Percentiles rank a stretch among this genome's conserved stretches.
phyloP scores from a whole-genome alignment of 2,329 filamentous ascomycete species.

The Colletotrichum viniferum region DNA sequence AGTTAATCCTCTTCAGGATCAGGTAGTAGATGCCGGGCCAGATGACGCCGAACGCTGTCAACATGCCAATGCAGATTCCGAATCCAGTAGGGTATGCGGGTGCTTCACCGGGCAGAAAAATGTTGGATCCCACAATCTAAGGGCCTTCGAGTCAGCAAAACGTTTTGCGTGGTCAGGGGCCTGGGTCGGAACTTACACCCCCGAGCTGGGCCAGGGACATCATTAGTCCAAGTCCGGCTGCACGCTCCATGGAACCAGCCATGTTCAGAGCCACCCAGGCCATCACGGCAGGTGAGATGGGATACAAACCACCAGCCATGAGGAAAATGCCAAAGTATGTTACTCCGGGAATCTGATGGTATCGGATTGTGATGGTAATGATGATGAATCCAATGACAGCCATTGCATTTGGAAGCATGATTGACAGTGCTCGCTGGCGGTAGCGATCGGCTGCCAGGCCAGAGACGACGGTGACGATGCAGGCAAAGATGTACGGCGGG shows the following conservation, averaged over 20 bases:
- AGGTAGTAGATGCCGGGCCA: neutral
- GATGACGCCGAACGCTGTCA: neutral
- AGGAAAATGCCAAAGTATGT: neutral
- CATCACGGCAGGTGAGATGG: neutral
- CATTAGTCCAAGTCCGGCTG: neutral
- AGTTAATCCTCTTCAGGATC: neutral
- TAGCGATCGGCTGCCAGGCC: neutral
- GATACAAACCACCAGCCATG: neutral
- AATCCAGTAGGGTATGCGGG: neutral
- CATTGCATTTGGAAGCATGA: neutral
- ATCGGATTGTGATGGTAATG: neutral
- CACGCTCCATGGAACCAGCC: neutral
- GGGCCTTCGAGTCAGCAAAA: neutral
- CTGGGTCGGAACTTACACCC: neutral
- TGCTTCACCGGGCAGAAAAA: neutral
- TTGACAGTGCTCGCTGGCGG: neutral
- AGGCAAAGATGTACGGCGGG: neutral
- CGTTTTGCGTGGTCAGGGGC: too few relatives aligned
- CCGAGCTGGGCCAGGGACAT: neutral
- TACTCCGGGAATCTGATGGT: neutral
- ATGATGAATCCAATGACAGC: neutral
- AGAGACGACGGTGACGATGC: neutral
- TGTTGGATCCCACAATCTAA: neutral
- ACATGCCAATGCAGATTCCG: neutral
- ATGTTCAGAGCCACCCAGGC: neutral